Evolutionary conservation across 345 rosid genomes (phyloP).

Genomic region (Hibiscus trionum): DNA sequence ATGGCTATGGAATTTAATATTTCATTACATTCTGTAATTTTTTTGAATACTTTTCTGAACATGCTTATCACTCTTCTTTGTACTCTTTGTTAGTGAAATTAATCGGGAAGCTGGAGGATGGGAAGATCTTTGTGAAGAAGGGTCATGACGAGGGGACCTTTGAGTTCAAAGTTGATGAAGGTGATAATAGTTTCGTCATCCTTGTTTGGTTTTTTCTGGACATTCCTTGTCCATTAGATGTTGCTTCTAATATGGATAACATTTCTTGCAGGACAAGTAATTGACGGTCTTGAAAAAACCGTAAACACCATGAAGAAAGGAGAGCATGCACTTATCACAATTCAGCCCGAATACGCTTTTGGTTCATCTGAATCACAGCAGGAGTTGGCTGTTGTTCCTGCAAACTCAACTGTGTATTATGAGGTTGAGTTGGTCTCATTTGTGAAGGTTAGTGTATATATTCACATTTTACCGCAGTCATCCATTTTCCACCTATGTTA

Average conservation of each 20-base stretch:
- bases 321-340: constrained; percentile 61
- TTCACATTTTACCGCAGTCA: no score
- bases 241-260: background rate
- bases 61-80: background rate
- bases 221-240: no score
- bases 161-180: constrained; percentile 59
- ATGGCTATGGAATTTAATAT: background rate
- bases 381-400: constrained; percentile 67
- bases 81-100: constrained; percentile 33
- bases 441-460: constrained; percentile 45
- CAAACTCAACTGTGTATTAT: constrained; percentile 62
- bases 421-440: constrained; percentile 74
- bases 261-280: constrained; percentile 59
- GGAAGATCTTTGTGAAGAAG: constrained; percentile 42
- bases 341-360: constrained; percentile 76
- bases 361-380: constrained; percentile 62
- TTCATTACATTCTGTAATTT: background rate
- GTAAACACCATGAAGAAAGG: constrained; percentile 81
- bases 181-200: constrained; percentile 17
- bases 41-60: background rate
- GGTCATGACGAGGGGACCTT: constrained; percentile 53
- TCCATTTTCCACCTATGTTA: background rate
- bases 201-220: background rate
- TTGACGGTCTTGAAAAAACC: constrained; percentile 87
- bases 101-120: constrained; percentile 48